A percentile compares a stretch with the other conserved stretches of the same genome.
These are phyloP conservation scores for Talinum fruticosum DNA, from an alignment of 148 eudicot species.

Conservation along the genomic window DNA sequence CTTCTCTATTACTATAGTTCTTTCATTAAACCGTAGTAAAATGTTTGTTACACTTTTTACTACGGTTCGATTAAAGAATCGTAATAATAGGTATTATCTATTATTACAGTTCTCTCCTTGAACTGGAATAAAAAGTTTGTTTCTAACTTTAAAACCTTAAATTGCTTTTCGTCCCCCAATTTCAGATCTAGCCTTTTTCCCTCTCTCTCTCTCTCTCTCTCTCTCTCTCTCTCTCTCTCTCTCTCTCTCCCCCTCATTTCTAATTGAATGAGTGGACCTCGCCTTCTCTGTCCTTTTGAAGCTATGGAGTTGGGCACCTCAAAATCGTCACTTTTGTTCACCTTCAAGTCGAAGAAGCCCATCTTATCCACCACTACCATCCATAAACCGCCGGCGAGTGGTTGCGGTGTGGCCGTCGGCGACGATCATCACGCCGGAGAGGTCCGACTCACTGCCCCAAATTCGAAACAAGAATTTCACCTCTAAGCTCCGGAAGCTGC, in stretches of 20 bases:
- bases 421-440: slow-evolving; percentile 43
- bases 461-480: slow-evolving; percentile 14
- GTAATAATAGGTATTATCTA: too few species aligned
- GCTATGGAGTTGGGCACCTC: background rate
- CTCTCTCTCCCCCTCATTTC: background rate
- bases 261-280: background rate
- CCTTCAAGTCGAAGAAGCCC: slow-evolving; percentile 47
- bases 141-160: too few species aligned
- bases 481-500: background rate
- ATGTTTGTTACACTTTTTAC: too few species aligned
- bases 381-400: slow-evolving; percentile 16
- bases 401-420: background rate
- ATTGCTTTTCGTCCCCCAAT: too few species aligned
- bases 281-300: slow-evolving; percentile 16
- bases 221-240: too few species aligned
- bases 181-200: too few species aligned
- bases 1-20: too few species aligned
- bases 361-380: slow-evolving; percentile 19
- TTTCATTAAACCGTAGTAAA: too few species aligned
- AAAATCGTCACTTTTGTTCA: slow-evolving; percentile 13
- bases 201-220: too few species aligned
- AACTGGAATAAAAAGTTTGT: too few species aligned
- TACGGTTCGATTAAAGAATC: too few species aligned
- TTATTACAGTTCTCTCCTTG: too few species aligned
- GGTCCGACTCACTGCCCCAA: slow-evolving; percentile 29